Conservation (phyloP, 108 stramenopile genomes). For the Asterionellopsis glacialis region DNA sequence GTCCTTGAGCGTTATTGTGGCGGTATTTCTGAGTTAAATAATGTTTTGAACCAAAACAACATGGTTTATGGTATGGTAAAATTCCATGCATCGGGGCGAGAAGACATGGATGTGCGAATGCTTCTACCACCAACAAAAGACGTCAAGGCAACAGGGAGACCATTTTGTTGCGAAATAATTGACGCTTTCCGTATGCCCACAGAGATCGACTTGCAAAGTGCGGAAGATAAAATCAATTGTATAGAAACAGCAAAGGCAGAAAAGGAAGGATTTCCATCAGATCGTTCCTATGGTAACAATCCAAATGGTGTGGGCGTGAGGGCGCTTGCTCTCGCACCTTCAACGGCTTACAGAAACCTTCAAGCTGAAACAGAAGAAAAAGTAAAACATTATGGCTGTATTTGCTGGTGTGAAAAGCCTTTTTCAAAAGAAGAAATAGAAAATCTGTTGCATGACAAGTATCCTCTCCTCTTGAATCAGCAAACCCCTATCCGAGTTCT, state of each 20-base stretch:
- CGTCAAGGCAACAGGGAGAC: constrained; percentile 45
- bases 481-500: constrained; percentile 75
- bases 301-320: constrained; percentile 60
- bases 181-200: constrained; percentile 61
- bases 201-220: constrained; percentile 19
- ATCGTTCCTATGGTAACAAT: constrained; percentile 50
- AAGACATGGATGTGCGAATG: constrained; percentile 92
- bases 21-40: constrained; percentile 63
- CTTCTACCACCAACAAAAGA: constrained; percentile 43
- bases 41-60: constrained; percentile 15
- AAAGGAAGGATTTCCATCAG: neutral
- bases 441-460: neutral
- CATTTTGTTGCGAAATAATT: constrained; percentile 76
- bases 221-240: constrained; percentile 44
- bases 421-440: constrained; percentile 17
- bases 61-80: constrained; percentile 69
- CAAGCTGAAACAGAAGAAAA: constrained; percentile 81
- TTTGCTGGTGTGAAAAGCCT: constrained; percentile 52
- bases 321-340: constrained; percentile 34
- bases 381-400: constrained; percentile 77
- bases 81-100: constrained; percentile 86
- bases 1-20: constrained; percentile 34
- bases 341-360: constrained; percentile 41
- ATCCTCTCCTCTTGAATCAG: constrained; percentile 37
- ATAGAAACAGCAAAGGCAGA: neutral